These are phyloP conservation scores for Parasarocladium wereldwijsianum DNA, from an alignment of 2,329 filamentous ascomycete species.

Conservation along the genomic window DNA sequence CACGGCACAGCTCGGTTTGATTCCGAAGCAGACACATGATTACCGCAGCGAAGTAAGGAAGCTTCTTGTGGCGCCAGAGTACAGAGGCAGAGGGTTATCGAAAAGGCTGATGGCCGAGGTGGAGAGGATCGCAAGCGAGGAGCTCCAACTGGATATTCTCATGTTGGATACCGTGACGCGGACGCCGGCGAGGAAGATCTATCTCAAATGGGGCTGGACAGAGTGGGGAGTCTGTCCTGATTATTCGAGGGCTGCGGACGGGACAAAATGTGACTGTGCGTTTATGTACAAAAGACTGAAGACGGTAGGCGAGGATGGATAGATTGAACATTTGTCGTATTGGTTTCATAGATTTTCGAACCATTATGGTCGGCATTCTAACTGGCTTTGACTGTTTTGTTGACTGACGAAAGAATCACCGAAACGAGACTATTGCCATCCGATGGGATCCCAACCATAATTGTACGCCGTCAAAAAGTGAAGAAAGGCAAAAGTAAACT, in stretches of 20 bases:
- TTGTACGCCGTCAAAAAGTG: too few species aligned
- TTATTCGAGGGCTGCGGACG: slow-evolving; percentile 11
- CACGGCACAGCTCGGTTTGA: slow-evolving; percentile 10
- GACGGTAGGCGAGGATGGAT: too few species aligned
- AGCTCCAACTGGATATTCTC: slow-evolving; percentile 10
- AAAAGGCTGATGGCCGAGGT: slow-evolving; percentile 11
- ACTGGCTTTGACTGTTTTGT: too few species aligned
- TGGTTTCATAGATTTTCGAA: too few species aligned
- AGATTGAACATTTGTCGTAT: too few species aligned
- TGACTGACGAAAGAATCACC: too few species aligned
- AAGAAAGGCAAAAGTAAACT: too few species aligned
- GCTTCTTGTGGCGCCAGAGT: slow-evolving; percentile 12
- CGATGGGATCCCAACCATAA: too few species aligned
- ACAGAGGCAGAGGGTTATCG: slow-evolving; percentile 10
- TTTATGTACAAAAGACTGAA: slow-evolving; percentile 10
- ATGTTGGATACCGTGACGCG: slow-evolving; percentile 12
- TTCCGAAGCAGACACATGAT: slow-evolving; percentile 12
- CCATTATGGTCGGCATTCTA: too few species aligned
- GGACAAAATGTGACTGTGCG: slow-evolving; percentile 7
- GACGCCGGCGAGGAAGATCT: slow-evolving; percentile 13
- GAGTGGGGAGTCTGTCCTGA: slow-evolving; percentile 14
- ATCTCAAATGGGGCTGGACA: slow-evolving; percentile 11
- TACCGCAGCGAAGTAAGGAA: slow-evolving; percentile 14
- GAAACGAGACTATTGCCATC: too few species aligned
- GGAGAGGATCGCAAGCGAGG: slow-evolving; percentile 9